Conservation (phyloP, 1,139 yeast species). For the Candida sanyaensis region DNA sequence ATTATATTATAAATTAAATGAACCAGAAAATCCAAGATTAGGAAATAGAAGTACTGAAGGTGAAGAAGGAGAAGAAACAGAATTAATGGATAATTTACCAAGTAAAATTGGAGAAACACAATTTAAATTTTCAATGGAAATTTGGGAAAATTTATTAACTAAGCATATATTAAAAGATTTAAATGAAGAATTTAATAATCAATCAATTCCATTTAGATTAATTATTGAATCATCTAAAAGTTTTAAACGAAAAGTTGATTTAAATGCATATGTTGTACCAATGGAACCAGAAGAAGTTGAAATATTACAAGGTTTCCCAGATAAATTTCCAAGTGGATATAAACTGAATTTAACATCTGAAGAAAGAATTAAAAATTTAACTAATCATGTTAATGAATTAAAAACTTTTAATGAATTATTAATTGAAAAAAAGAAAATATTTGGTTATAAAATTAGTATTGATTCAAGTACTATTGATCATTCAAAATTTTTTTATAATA, state of each 20-base stretch:
- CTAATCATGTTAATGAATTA: constrained; percentile 21
- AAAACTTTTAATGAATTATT: constrained; percentile 18
- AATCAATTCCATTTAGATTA: constrained; percentile 28
- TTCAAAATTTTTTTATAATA: neutral
- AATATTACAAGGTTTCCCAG: constrained; percentile 26
- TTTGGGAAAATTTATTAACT: constrained; percentile 54
- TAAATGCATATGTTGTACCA: constrained; percentile 36
- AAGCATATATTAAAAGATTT: constrained; percentile 35
- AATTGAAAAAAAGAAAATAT: constrained; percentile 6
- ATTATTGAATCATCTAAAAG: constrained; percentile 17
- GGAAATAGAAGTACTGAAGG: constrained; percentile 12
- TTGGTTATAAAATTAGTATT: constrained; percentile 9
- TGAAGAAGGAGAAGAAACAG: constrained; percentile 13
- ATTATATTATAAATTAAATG: constrained; percentile 25
- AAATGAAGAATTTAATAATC: constrained; percentile 13
- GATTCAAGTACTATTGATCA: constrained; percentile 2
- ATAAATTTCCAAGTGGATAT: constrained; percentile 26
- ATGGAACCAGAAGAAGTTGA: constrained; percentile 26
- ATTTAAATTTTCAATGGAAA: constrained; percentile 60
- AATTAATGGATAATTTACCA: constrained; percentile 37
- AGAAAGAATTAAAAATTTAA: constrained; percentile 20
- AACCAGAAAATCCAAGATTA: constrained; percentile 16
- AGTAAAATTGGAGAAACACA: constrained; percentile 68
- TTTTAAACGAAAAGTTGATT: constrained; percentile 12
- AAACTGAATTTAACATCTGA: constrained; percentile 19